Evolutionary conservation across 2,329 filamentous ascomycete species (phyloP), one percentile per base, ranked within the genome.

Genomic region (Emericellopsis cladophorae): DNA sequence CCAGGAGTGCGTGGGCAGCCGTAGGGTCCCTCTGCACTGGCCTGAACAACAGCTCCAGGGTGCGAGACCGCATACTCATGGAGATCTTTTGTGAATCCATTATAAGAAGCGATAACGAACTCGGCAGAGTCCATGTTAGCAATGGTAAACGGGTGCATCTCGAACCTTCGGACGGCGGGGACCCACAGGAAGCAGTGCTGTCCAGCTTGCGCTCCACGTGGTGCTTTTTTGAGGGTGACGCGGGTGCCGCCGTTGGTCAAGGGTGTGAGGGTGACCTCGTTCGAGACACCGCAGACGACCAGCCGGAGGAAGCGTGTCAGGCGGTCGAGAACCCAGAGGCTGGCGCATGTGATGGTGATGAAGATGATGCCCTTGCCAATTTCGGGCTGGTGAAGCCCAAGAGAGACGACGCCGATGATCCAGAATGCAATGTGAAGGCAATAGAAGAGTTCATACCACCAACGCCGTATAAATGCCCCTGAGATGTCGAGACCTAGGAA

Each of bases 101-200:
- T 66, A 45, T 74, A 66, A 0, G 74, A 67, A 38, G 68, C 65
- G 40, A 80, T 66, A 18, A 80, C 66, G 39, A 81, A 74, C 56
- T 80, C 74, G 24, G 75, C 50, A 0, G 72, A 69, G 26, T 67
- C 55, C 14, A 62, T 65, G 18, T 64, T 56, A 18, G 71, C 70
- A 38, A 81, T 72, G 2, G 76, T 81, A 48, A 81, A 81, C 0
- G 77, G 77, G 45, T 83, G 79, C 2, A 70, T 76, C 54, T 81
- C 72, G 15, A 71, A 58, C 2, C 60, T 48, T 9, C 76, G 68
- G 37, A 81, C 65, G 5, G 59, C 59, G 0, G 78, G 79, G 7
- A 81, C 67, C 74, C 75, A 81, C 24, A 82, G 55, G 49, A 79
- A 81, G 48, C 73, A 75, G 51, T 83, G 78, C 45, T 73, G 72